Base-by-base conservation (phyloP, 1,284 basidiomycete species). In the Cutaneotrichosporon daszewskae region DNA sequence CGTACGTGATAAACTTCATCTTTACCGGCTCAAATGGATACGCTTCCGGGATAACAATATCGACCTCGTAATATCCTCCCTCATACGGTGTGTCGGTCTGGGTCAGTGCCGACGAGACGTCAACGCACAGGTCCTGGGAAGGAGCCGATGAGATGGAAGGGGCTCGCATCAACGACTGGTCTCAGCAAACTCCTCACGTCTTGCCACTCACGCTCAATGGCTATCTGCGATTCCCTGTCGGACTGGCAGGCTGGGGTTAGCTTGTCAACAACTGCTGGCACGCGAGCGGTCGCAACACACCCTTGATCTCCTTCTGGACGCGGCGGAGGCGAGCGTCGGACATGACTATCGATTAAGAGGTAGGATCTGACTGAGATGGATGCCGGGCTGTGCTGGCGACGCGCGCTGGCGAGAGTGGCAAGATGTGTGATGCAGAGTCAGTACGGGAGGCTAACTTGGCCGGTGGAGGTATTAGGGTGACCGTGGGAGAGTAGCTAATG, bases 21-120 rank as follows among this genome's bases (percentile, higher is more conserved):
- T 97, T 96, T 51, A 95, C 85, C 1, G 94, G 91, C 69, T 92
- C 86, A 69, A 97, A 97, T 5, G 94, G 94, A 67, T 97, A 97
- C 37, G 84, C 79, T 40, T 92, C 87, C 2, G 92, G 91, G 54
- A 96, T 89, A n/a, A 84, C 76, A 58, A 96, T 96, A 68, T 96
- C 91, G 40, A 97, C 87, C 72, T 95, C 83, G 64, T 91, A 98
- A 32, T 79, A 79, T 16, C 95, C 95, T 26, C 91, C 91, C 59
- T 91, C 82, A 58, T 97, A 98, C 0, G 94, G 89, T 4, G 92
- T 97, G 39, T 81, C 91, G 48, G 71, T 58, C 56, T 72, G 58
- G 11, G 47, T 45, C 32, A 46, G 44, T n/a, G 29, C 10, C n/a
- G 10, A 3, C 19, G 10, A n/a, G 6, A 18, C 6, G 17, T 32